Evolutionary conservation across 768 basidiomycete species (phyloP).

Genomic region (Filobasidium floriforme): DNA sequence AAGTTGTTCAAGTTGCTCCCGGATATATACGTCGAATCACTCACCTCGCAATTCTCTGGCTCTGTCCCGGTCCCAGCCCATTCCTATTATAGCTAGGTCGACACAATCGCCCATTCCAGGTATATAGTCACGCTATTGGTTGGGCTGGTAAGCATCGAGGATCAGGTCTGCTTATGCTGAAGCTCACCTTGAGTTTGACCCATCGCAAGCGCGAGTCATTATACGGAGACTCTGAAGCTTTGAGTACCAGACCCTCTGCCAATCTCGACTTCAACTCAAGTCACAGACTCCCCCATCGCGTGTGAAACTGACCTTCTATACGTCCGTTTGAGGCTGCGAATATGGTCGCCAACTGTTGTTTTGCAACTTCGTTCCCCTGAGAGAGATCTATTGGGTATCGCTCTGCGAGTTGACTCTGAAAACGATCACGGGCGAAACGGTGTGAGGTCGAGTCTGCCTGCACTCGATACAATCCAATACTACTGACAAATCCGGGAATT

Average conservation of each 20-base stretch:
- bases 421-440: no score
- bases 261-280: not conserved
- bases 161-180: not conserved
- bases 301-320: constrained; percentile 23
- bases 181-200: constrained; percentile 59
- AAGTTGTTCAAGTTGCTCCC: not conserved
- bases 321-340: constrained; percentile 19
- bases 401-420: constrained; percentile 50
- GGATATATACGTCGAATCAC: constrained; percentile 2
- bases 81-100: constrained; percentile 70
- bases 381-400: constrained; percentile 51
- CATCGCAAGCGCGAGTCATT: constrained; percentile 61
- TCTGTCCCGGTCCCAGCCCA: constrained; percentile 69
- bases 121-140: constrained; percentile 68
- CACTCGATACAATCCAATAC: no score
- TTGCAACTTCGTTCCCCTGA: constrained; percentile 23
- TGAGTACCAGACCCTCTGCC: constrained; percentile 59
- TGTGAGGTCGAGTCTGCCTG: no score
- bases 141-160: not conserved
- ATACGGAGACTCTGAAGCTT: constrained; percentile 63
- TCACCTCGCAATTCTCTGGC: constrained; percentile 68
- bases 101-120: constrained; percentile 71
- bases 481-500: constrained; percentile 54
- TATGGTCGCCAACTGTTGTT: constrained; percentile 3
- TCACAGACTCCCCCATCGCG: not conserved